Evolutionary conservation across 2,329 filamentous ascomycete species (phyloP).

Genomic region (Huntiella bhutanensis): DNA sequence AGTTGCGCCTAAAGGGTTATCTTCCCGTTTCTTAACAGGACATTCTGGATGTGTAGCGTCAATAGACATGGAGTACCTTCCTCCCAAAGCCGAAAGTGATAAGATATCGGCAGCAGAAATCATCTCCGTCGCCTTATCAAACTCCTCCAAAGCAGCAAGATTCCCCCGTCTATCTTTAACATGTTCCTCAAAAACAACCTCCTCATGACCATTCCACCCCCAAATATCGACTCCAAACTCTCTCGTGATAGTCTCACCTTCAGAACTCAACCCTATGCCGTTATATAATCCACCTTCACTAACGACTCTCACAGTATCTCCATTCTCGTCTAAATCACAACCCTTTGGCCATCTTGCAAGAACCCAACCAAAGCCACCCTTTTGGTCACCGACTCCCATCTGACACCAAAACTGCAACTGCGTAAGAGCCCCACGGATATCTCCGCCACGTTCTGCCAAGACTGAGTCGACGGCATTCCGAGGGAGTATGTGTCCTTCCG

Average conservation of each 20-base stretch:
- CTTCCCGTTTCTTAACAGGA: conserved; percentile 26
- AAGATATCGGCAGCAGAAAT: conserved; percentile 50
- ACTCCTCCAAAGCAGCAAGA: conserved; percentile 24
- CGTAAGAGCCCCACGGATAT: conserved; percentile 62
- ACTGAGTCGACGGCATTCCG: conserved; percentile 49
- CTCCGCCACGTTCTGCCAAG: conserved; percentile 47
- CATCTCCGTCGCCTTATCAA: conserved; percentile 35
- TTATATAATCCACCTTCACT: conserved; percentile 60
- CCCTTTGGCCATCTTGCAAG: conserved; percentile 58
- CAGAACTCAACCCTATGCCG: conserved; percentile 53
- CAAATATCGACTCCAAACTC: conserved; percentile 48
- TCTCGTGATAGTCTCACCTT: conserved; percentile 46
- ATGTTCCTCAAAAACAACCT: conserved; percentile 12
- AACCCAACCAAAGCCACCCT: conserved; percentile 80
- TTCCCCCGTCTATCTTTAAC: conserved; percentile 14
- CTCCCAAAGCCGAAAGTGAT: conserved; percentile 20
- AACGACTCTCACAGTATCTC: conserved; percentile 53
- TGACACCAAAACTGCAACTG: conserved; percentile 96
- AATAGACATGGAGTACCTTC: conserved; percentile 24
- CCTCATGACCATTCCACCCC: conserved; percentile 26
- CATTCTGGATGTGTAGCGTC: conserved; percentile 47
- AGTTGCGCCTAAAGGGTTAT: conserved; percentile 29
- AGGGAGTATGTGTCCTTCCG: conserved; percentile 66
- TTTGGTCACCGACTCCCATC: conserved; percentile 77
- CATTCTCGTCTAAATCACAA: conserved; percentile 45